Conservation (phyloP, 164 flowering plant genomes). For the Magnolia changhungtana region DNA sequence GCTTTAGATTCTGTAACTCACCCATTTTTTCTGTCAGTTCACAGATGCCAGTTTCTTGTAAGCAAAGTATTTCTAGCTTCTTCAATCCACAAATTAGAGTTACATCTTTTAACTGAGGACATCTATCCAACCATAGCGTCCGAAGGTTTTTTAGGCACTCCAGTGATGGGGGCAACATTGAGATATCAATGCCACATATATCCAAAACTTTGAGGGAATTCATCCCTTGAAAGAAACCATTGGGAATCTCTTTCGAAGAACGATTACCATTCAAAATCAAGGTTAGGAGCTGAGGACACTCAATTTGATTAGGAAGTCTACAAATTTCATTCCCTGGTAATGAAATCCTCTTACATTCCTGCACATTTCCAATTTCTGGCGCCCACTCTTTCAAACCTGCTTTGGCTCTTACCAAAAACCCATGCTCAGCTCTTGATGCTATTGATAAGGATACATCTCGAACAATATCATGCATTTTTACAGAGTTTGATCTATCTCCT, state of each 20-base stretch:
- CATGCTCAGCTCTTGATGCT: not conserved
- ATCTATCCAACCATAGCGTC: constrained; percentile 5
- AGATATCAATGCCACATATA: too few species aligned
- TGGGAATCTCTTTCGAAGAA: too few species aligned
- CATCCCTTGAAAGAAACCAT: too few species aligned
- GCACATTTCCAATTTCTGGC: constrained; percentile 7
- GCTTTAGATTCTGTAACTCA: too few species aligned
- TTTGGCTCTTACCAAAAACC: constrained; percentile 3
- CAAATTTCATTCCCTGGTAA: not conserved
- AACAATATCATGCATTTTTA: constrained; percentile 20
- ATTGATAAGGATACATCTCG: constrained; percentile 11
- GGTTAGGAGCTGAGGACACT: too few species aligned
- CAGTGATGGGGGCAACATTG: too few species aligned
- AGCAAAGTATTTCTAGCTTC: too few species aligned
- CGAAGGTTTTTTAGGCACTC: constrained; percentile 4
- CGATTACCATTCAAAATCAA: too few species aligned
- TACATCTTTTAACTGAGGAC: not conserved
- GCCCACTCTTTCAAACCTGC: constrained; percentile 6
- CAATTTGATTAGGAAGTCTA: not conserved
- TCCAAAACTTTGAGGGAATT: too few species aligned
- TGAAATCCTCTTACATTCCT: constrained; percentile 1
- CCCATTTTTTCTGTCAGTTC: too few species aligned
- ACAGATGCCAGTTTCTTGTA: too few species aligned
- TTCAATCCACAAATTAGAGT: too few species aligned
- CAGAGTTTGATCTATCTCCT: not conserved